Evolutionary conservation across 306 rosid genomes (phyloP).

Genomic region (Dalbergia oliveri): DNA sequence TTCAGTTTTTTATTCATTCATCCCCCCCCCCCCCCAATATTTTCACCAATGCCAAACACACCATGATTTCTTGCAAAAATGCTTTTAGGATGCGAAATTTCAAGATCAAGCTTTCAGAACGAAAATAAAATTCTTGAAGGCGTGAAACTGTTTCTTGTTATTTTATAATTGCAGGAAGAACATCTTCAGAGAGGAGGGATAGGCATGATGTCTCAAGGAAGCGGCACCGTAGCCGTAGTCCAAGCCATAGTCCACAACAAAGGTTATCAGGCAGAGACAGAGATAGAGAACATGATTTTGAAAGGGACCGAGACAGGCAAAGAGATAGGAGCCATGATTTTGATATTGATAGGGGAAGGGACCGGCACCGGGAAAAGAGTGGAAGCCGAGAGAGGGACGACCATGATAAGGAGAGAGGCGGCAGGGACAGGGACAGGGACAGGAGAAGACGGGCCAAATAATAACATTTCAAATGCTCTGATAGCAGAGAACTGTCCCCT

Average conservation of each 20-base stretch:
- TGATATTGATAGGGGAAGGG: slow-evolving; percentile 68
- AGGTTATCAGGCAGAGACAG: slow-evolving; percentile 71
- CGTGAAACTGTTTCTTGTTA: not conserved
- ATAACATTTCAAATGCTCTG: slow-evolving; percentile 30
- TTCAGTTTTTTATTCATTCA: slow-evolving; percentile 6
- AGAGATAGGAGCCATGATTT: slow-evolving; percentile 69
- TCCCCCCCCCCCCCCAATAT: not conserved
- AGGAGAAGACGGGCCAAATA: slow-evolving; percentile 76
- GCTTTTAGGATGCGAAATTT: slow-evolving; percentile 6
- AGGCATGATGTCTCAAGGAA: slow-evolving; percentile 77
- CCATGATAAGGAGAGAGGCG: slow-evolving; percentile 72
- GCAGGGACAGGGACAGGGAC: slow-evolving; percentile 61
- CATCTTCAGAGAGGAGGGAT: slow-evolving; percentile 75
- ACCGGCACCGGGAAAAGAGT: slow-evolving; percentile 78
- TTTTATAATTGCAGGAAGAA: slow-evolving; percentile 59
- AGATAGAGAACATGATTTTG: slow-evolving; percentile 74
- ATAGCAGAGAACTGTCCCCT: not conserved
- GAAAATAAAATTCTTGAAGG: not conserved
- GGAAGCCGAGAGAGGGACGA: slow-evolving; percentile 96
- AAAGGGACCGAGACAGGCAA: slow-evolving; percentile 72
- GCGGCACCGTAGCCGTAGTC: slow-evolving; percentile 79
- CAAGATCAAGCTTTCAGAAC: slow-evolving; percentile 28
- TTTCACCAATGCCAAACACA: not conserved
- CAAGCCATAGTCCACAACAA: slow-evolving; percentile 73
- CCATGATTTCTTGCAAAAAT: not conserved